These are phyloP conservation scores for Lodderomyces pseudojiufengensis DNA, from an alignment of 1,139 yeast genomes.

Conservation along the genomic window DNA sequence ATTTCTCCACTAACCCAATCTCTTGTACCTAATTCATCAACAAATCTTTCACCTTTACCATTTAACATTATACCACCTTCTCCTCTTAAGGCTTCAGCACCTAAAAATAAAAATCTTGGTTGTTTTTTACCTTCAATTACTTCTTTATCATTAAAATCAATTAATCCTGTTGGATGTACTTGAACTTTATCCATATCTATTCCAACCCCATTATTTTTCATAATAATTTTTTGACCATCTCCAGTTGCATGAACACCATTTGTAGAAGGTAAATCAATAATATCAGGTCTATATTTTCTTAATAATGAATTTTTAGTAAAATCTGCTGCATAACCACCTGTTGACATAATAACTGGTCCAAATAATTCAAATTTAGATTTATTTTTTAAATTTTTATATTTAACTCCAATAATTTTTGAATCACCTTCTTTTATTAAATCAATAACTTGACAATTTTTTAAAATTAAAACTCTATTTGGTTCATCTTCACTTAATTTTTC, in stretches of 20 bases:
- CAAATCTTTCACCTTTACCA: slow-evolving; percentile 62
- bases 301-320: slow-evolving; percentile 51
- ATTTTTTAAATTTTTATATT: slow-evolving; percentile 40
- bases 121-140: slow-evolving; percentile 35
- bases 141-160: slow-evolving; percentile 58
- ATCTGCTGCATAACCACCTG: slow-evolving; percentile 76
- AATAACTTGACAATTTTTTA: slow-evolving; percentile 53
- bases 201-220: slow-evolving; percentile 56
- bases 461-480: slow-evolving; percentile 50
- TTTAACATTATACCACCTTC: slow-evolving; percentile 72
- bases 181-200: slow-evolving; percentile 77
- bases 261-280: slow-evolving; percentile 63
- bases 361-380: slow-evolving; percentile 27
- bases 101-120: slow-evolving; percentile 60
- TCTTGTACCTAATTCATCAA: slow-evolving; percentile 67
- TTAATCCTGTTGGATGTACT: slow-evolving; percentile 79
- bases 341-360: slow-evolving; percentile 69
- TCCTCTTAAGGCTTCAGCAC: slow-evolving; percentile 77
- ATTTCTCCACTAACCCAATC: slow-evolving; percentile 65
- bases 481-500: slow-evolving; percentile 46
- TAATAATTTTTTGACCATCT: slow-evolving; percentile 65
- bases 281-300: slow-evolving; percentile 58
- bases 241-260: slow-evolving; percentile 76
- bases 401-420: slow-evolving; percentile 43
- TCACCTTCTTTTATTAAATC: slow-evolving; percentile 41